phyloP scores from a whole-genome alignment of 768 basidiomycete genomes.

The Kockovaella imperatae region DNA sequence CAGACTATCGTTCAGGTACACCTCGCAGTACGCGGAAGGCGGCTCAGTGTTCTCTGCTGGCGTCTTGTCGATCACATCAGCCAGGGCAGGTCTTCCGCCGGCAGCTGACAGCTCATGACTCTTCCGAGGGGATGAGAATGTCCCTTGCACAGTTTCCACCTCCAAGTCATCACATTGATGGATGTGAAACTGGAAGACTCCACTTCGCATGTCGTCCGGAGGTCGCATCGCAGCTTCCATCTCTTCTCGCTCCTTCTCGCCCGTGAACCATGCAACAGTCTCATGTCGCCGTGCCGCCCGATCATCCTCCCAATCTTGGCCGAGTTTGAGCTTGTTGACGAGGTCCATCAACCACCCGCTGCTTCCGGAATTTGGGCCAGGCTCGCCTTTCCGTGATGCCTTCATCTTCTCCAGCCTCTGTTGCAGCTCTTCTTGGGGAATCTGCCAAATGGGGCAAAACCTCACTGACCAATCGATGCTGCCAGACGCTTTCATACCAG shows the following conservation, averaged over 20 bases:
- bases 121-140: constrained; percentile 18
- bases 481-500: constrained; percentile 33
- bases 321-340: constrained; percentile 25
- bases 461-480: constrained; percentile 33
- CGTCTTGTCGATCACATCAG: constrained; percentile 27
- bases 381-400: constrained; percentile 10
- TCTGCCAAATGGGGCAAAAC: constrained; percentile 42
- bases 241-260: constrained; percentile 39
- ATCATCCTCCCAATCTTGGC: constrained; percentile 37
- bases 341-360: constrained; percentile 24
- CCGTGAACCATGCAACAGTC: constrained; percentile 41
- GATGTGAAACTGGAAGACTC: constrained; percentile 41
- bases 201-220: constrained; percentile 26
- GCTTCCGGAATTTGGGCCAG: constrained; percentile 1
- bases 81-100: constrained; percentile 32
- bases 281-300: constrained; percentile 36
- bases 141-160: constrained; percentile 26
- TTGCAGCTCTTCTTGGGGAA: constrained; percentile 23
- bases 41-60: constrained; percentile 34
- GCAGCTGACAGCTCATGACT: constrained; percentile 15
- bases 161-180: constrained; percentile 41
- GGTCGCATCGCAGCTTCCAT: constrained; percentile 36
- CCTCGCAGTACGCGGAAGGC: constrained; percentile 41
- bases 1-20: constrained; percentile 43
- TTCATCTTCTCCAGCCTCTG: constrained; percentile 8